Conservation (phyloP, 2,329 filamentous ascomycete genomes). For the Hymenoscyphus fraxineus region DNA sequence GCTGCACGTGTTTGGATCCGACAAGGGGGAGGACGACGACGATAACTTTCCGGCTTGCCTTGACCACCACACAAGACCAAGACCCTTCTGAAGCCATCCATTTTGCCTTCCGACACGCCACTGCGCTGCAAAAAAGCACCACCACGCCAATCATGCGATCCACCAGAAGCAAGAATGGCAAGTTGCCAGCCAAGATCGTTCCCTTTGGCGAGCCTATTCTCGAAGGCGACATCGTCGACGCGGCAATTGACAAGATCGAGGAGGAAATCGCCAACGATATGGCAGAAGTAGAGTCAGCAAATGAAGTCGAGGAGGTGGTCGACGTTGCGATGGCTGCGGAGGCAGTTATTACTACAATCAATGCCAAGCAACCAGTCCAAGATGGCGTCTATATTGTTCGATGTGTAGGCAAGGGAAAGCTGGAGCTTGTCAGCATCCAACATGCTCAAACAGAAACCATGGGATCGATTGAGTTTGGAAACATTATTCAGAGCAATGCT, state of each 20-base stretch:
- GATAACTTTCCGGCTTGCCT: too few species aligned
- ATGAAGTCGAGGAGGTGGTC: not conserved
- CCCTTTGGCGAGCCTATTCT: not conserved
- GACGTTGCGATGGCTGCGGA: not conserved
- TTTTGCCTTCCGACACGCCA: not conserved
- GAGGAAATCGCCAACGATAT: not conserved
- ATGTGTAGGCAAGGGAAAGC: constrained; percentile 16
- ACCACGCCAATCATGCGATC: not conserved
- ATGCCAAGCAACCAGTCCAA: constrained; percentile 14
- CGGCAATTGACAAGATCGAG: not conserved
- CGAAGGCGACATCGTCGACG: not conserved
- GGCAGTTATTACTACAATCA: constrained; percentile 10
- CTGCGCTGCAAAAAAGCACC: not conserved
- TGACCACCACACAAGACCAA: too few species aligned
- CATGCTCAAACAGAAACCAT: constrained; percentile 9
- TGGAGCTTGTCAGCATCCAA: constrained; percentile 21
- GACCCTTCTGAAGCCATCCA: too few species aligned
- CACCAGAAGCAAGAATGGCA: constrained; percentile 3
- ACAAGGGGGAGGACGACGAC: too few species aligned
- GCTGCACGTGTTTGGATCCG: too few species aligned
- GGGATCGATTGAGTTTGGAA: constrained; percentile 19
- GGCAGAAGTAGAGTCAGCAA: not conserved
- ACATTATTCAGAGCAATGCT: constrained; percentile 8
- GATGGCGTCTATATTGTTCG: constrained; percentile 23
- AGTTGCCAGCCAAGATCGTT: not conserved